A percentile compares a stretch with the other conserved stretches of the same genome.
Evolutionary conservation across 2,329 filamentous ascomycete genomes (phyloP).

Genomic region (Paramyrothecium roridum): DNA sequence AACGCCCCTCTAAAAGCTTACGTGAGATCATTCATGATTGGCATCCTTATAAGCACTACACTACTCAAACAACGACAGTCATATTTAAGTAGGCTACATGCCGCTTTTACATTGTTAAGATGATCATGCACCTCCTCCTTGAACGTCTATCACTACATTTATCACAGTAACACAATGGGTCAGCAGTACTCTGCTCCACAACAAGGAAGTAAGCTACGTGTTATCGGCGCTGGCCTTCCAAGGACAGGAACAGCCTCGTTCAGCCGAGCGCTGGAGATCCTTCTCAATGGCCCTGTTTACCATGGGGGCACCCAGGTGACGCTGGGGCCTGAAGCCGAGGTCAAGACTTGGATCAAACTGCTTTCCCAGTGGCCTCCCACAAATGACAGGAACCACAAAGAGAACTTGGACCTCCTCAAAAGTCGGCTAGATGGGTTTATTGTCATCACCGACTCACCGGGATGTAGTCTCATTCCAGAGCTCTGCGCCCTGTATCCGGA

Average conservation of each 20-base stretch:
- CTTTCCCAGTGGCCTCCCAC: neutral
- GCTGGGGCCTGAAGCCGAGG: conserved; percentile 10
- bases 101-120: too few species aligned
- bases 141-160: neutral
- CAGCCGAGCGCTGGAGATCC: conserved; percentile 15
- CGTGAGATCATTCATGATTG: too few species aligned
- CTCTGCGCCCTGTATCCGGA: conserved; percentile 13
- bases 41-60: too few species aligned
- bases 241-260: conserved; percentile 20
- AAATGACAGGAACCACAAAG: neutral
- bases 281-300: conserved; percentile 17
- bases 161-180: conserved; percentile 8
- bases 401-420: neutral
- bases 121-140: too few species aligned
- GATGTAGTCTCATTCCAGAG: conserved; percentile 2
- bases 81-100: too few species aligned
- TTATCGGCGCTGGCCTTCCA: conserved; percentile 21
- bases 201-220: conserved; percentile 12
- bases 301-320: conserved; percentile 17
- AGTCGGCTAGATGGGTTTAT: conserved; percentile 1
- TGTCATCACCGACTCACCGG: neutral
- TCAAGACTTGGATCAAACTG: conserved; percentile 9
- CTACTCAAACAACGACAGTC: too few species aligned
- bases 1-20: too few species aligned
- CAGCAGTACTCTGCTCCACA: conserved; percentile 15